A percentile compares a stretch with the other conserved stretches of the same genome.
Conservation (phyloP, 1,284 basidiomycete species). For the Ganoderma leucocontextum region DNA sequence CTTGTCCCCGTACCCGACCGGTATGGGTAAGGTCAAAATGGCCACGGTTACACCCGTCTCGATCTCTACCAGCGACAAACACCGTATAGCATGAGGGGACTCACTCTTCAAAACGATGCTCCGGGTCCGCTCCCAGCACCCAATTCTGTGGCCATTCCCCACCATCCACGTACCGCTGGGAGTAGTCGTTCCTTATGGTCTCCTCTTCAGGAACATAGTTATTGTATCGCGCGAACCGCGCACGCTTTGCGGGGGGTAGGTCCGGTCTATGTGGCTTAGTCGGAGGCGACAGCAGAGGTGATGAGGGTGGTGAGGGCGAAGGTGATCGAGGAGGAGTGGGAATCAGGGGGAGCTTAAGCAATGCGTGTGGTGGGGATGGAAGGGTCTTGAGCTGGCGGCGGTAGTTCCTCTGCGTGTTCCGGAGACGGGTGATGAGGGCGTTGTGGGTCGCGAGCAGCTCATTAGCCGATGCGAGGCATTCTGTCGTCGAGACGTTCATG, state of each 20-base stretch:
- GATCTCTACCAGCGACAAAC: too few relatives aligned
- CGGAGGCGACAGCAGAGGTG: constrained; percentile 49
- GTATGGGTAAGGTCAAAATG: too few relatives aligned
- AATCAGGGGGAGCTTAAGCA: constrained; percentile 58
- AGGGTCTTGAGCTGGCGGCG: constrained; percentile 50
- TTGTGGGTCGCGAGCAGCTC: constrained; percentile 58
- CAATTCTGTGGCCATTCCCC: constrained; percentile 93
- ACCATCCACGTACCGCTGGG: constrained; percentile 87
- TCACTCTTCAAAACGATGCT: constrained; percentile 92
- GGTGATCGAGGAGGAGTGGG: constrained; percentile 55
- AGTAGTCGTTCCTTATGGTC: constrained; percentile 95
- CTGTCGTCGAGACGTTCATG: constrained; percentile 32
- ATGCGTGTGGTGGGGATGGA: constrained; percentile 46
- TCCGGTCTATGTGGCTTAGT: constrained; percentile 57
- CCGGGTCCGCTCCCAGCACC: constrained; percentile 87
- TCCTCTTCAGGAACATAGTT: constrained; percentile 93
- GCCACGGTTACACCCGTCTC: too few relatives aligned
- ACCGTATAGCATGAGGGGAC: constrained; percentile 41
- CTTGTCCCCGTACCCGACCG: too few relatives aligned
- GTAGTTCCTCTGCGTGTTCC: constrained; percentile 50
- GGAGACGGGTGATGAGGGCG: constrained; percentile 51
- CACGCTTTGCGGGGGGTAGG: constrained; percentile 74
- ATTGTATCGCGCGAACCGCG: constrained; percentile 67
- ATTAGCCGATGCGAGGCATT: constrained; percentile 57
- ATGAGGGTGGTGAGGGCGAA: constrained; percentile 53